Percentiles rank a stretch among this genome's conserved stretches.
These are phyloP conservation scores for Exophiala bonariae DNA, from an alignment of 2,329 filamentous ascomycete species.

Conservation along the genomic window DNA sequence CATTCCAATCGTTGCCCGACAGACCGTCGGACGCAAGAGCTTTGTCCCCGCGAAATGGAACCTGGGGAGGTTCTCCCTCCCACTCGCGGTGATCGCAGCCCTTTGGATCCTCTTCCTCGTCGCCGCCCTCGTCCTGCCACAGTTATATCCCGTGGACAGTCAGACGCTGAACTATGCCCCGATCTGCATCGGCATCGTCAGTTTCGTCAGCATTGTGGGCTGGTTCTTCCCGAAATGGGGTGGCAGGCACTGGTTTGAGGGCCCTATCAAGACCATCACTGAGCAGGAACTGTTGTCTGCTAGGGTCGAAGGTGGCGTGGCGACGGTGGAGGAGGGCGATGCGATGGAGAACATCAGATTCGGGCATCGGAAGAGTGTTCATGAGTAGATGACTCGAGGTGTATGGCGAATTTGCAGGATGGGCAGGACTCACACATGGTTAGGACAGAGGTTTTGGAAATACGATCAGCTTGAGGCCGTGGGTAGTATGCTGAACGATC, in stretches of 20 bases:
- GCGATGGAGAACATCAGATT: constrained; percentile 16
- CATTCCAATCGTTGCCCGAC: constrained; percentile 40
- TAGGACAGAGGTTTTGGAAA: too few relatives aligned
- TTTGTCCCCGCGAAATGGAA: constrained; percentile 40
- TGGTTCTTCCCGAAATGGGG: constrained; percentile 40
- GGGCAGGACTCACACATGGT: too few relatives aligned
- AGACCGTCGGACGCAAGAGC: constrained; percentile 37
- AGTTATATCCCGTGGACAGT: constrained; percentile 39
- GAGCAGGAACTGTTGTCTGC: constrained; percentile 26
- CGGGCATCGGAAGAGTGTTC: constrained; percentile 18
- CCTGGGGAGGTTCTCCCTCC: constrained; percentile 31
- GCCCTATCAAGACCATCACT: constrained; percentile 39
- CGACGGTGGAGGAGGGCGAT: constrained; percentile 22
- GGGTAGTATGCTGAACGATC: too few relatives aligned
- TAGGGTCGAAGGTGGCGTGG: constrained; percentile 18
- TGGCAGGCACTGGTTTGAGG: constrained; percentile 39
- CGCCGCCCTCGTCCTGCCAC: constrained; percentile 38
- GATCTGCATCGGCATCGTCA: constrained; percentile 40
- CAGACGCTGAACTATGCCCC: constrained; percentile 42
- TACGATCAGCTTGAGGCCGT: too few relatives aligned
- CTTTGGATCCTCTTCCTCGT: constrained; percentile 39
- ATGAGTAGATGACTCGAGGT: constrained; percentile 1
- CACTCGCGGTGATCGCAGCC: constrained; percentile 32
- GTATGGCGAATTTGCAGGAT: not conserved
- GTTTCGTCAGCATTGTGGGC: constrained; percentile 35